A percentile compares a stretch with the other conserved stretches of the same genome.
Conservation (phyloP, 805 yeast species). For the Aciculoconidium aculeatum region DNA sequence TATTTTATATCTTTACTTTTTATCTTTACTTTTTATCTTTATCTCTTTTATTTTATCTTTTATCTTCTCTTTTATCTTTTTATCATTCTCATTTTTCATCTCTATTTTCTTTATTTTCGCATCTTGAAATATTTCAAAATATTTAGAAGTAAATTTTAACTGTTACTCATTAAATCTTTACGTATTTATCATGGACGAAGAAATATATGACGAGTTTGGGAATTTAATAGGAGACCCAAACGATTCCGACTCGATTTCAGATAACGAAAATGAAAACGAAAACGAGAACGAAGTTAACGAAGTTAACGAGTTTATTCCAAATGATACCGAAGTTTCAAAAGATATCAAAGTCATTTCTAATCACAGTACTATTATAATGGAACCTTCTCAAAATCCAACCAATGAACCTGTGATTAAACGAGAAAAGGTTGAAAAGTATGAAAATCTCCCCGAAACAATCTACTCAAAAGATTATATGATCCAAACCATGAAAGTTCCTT, state of each 20-base stretch:
- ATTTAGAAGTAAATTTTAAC: conserved; percentile 4
- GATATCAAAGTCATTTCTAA: no score
- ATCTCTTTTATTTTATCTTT: no score
- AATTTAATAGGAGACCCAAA: conserved; percentile 52
- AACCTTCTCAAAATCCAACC: conserved; percentile 18
- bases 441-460: conserved; percentile 52
- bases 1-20: no score
- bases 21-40: no score
- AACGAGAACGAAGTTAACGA: no score
- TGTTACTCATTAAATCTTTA: no score
- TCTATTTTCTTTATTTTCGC: conserved; percentile 2
- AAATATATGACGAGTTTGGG: conserved; percentile 78
- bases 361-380: conserved; percentile 47
- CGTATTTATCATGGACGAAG: conserved; percentile 59
- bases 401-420: conserved; percentile 66
- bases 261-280: conserved; percentile 9
- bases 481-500: conserved; percentile 44
- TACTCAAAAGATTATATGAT: conserved; percentile 62
- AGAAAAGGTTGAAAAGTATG: conserved; percentile 29
- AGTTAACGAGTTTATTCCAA: no score
- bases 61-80: no score
- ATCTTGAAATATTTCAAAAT: conserved; percentile 1
- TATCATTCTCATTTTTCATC: background rate
- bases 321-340: no score
- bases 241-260: conserved; percentile 42